Conservation (phyloP, 495 filamentous ascomycete species). For the Tuber borchii region DNA sequence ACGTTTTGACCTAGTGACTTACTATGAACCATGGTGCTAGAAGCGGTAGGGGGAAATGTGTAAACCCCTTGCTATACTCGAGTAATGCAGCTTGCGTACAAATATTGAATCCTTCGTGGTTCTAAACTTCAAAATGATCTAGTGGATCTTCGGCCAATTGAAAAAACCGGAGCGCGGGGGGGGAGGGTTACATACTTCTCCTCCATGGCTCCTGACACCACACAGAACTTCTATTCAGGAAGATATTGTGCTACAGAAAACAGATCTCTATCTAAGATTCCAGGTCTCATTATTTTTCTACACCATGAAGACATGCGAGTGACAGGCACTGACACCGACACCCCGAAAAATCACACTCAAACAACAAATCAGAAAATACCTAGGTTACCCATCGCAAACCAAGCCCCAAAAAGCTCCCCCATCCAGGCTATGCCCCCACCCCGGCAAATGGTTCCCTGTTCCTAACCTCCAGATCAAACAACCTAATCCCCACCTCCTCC, state of each 20-base stretch:
- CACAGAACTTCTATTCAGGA: background rate
- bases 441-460: background rate
- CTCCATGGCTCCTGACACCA: no score
- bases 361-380: background rate
- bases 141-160: no score
- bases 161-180: no score
- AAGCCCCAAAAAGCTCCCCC: background rate
- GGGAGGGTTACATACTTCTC: no score
- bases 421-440: background rate
- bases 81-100: no score
- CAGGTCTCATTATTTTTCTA: background rate
- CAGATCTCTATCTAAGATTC: background rate
- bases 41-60: no score
- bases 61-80: no score
- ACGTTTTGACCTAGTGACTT: background rate
- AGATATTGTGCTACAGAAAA: background rate
- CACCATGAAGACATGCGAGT: background rate
- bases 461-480: background rate
- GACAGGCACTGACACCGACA: background rate
- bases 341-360: background rate
- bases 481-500: background rate
- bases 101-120: no score
- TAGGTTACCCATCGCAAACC: background rate
- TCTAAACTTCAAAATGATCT: no score
- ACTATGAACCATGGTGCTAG: background rate